phyloP scores from a whole-genome alignment of 2,329 filamentous ascomycete species.

The Emericellopsis atlantica region DNA sequence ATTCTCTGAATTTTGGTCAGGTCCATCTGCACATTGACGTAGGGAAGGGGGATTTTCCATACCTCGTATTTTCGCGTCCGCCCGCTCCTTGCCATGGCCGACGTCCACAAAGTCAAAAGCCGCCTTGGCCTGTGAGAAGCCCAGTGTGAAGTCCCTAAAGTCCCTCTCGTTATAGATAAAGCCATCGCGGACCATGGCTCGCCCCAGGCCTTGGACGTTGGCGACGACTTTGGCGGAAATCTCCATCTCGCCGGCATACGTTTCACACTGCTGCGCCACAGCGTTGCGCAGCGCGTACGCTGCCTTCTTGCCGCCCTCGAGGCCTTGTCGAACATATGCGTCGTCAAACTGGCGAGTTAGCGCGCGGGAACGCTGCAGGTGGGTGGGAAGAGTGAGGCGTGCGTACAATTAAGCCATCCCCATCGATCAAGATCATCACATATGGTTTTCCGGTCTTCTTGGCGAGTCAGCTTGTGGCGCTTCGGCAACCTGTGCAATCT shows the following conservation, averaged over 20 bases:
- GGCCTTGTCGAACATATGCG: slow-evolving; percentile 36
- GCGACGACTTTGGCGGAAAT: slow-evolving; percentile 44
- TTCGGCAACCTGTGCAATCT: too few relatives aligned
- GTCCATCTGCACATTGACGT: not conserved
- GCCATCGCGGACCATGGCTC: slow-evolving; percentile 35
- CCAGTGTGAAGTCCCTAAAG: slow-evolving; percentile 43
- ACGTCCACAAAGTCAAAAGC: slow-evolving; percentile 54
- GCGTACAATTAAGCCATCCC: slow-evolving; percentile 46
- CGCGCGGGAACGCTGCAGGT: not conserved
- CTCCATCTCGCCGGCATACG: slow-evolving; percentile 32
- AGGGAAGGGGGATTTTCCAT: not conserved
- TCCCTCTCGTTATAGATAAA: slow-evolving; percentile 27
- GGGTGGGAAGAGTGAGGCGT: slow-evolving; percentile 1
- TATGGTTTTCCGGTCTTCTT: slow-evolving; percentile 42
- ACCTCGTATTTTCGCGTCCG: slow-evolving; percentile 50
- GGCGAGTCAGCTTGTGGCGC: slow-evolving; percentile 5
- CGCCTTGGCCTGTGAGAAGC: slow-evolving; percentile 45
- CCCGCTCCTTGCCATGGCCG: slow-evolving; percentile 43
- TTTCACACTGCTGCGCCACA: slow-evolving; percentile 31
- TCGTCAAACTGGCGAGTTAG: slow-evolving; percentile 39
- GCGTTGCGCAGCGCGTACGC: slow-evolving; percentile 34
- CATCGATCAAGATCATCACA: slow-evolving; percentile 48
- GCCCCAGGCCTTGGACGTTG: slow-evolving; percentile 37
- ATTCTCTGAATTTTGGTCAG: slow-evolving; percentile 24
- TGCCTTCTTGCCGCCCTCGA: slow-evolving; percentile 40